Evolutionary conservation across 129 eudicot species (phyloP).

Genomic region (Escallonia herrerae): DNA sequence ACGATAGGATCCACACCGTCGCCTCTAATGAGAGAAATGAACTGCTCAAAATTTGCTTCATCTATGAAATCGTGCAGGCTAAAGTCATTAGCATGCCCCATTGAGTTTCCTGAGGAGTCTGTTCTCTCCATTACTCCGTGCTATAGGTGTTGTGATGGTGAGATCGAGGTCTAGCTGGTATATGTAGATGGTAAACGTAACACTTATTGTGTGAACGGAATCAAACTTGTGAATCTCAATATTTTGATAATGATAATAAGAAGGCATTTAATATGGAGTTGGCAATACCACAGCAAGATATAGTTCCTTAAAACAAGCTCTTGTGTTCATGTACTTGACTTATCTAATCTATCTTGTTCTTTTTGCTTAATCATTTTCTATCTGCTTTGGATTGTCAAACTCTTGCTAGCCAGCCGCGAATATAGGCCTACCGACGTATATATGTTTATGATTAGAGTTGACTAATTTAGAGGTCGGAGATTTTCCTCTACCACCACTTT

Average conservation of each 20-base stretch:
- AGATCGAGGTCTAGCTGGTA: background rate
- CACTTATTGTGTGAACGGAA: conserved; percentile 11
- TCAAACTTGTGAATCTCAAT: background rate
- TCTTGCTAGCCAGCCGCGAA: background rate
- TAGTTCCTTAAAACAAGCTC: background rate
- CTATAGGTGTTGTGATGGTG: conserved; percentile 16
- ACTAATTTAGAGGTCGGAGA: background rate
- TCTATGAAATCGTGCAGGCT: conserved; percentile 33
- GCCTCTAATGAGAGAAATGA: conserved; percentile 40
- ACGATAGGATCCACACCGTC: conserved; percentile 32
- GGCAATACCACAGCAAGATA: background rate
- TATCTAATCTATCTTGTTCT: background rate
- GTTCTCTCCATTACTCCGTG: conserved; percentile 24
- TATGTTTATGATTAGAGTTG: background rate
- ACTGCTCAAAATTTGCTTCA: conserved; percentile 44
- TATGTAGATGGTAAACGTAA: background rate
- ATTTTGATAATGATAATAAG: background rate
- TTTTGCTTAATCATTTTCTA: background rate
- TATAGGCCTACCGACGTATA: background rate
- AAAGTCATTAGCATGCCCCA: conserved; percentile 20
- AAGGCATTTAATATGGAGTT: no score
- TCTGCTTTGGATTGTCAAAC: background rate
- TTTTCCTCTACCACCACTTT: background rate
- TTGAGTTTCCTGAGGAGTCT: conserved; percentile 19
- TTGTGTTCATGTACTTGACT: background rate